Evolutionary conservation across 352 stramenopile species (phyloP), one percentile per base, ranked within the genome.

Genomic region (Phytophthora fragariae): DNA sequence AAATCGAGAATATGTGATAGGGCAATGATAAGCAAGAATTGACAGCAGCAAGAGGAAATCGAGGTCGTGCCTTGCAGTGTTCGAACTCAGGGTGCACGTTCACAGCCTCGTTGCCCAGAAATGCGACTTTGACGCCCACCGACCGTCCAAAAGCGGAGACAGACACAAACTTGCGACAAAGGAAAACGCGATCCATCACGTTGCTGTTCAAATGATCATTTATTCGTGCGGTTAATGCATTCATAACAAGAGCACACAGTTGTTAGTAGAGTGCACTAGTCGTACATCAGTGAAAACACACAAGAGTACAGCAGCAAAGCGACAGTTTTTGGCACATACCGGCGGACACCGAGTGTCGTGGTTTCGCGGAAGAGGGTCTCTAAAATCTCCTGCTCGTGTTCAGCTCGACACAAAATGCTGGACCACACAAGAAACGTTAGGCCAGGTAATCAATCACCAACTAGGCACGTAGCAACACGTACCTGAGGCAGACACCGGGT

Each of bases 311-410:
- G 27, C 27, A 31, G 27, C 27, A 31, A 31, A 24, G 24, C 29
- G 11, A 5, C 21, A 39, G 7, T 17, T 7, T 55, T 29, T 64
- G 19, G 21, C n/a, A 73, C 73, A 59, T 84, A 95, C 80, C 85
- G 81, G 47, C 93, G 90, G 12, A 98, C 83, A 21, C 93, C 93
- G 2, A 98, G 77, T n/a, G 93, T 98, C 35, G 90, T 92, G 6
- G 91, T 97, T 80, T 97, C 91, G 50, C 76, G 70, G 37, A 97
- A 97, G 6, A 98, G 63, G 5, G 75, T 70, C 35, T 77, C 68
- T 37, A 90, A 76, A 59, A 97, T 83, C 5, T 73, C 65, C 3
- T 64, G 62, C 56, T 97, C 86, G 5, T 91, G 67, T 24, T 90
- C 72, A 53, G 71, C 53, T 31, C 80, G 77, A 68, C 89, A 97